Percentiles rank a stretch among this genome's conserved stretches.
These are phyloP conservation scores for Diaporthe helianthi DNA, from an alignment of 2,329 filamentous ascomycete species.

Conservation along the genomic window DNA sequence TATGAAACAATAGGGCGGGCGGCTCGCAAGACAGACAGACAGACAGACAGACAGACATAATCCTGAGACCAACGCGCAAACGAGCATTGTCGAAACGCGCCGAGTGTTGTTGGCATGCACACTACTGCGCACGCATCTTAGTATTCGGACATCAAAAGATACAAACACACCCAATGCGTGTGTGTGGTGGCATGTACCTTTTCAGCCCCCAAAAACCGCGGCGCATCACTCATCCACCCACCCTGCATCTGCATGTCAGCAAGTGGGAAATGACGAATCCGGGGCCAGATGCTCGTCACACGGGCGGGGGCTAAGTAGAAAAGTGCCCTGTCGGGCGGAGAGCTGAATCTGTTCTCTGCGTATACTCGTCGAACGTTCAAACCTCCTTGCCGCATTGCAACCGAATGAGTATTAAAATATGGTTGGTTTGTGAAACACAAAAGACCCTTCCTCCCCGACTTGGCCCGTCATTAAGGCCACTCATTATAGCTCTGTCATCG, in stretches of 20 bases:
- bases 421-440: constrained; percentile 16
- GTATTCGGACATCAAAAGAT: background rate
- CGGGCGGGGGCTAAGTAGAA: constrained; percentile 8
- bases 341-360: constrained; percentile 16
- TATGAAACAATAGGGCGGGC: background rate
- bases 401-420: constrained; percentile 28
- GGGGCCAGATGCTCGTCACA: background rate
- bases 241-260: constrained; percentile 27
- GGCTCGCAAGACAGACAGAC: background rate
- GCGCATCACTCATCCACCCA: background rate
- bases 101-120: background rate
- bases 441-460: background rate
- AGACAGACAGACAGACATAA: background rate
- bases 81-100: background rate
- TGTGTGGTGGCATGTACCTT: background rate
- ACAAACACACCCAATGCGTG: background rate
- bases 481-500: background rate
- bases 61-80: background rate
- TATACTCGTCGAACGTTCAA: background rate
- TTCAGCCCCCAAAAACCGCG: constrained; percentile 5
- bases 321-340: background rate
- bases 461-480: background rate
- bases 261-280: background rate
- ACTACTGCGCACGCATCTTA: background rate
- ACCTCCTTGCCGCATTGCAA: background rate